phyloP scores from a whole-genome alignment of 1,284 basidiomycete species.

The Irpex lacteus region DNA sequence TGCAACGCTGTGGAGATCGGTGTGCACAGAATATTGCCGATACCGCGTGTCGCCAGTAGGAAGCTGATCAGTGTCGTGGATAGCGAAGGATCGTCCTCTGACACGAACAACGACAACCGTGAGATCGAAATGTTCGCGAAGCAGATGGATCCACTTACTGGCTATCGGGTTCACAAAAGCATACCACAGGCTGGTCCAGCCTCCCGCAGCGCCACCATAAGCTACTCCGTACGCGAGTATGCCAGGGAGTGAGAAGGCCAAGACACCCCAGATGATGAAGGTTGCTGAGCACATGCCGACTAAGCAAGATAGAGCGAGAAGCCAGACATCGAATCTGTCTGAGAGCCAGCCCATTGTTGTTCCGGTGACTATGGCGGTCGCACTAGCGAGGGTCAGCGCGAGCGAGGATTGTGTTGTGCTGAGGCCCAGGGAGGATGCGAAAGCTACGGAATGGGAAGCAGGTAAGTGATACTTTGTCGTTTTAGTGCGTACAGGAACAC shows the following conservation, averaged over 20 bases:
- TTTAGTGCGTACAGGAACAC: no score
- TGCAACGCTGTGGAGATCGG: constrained; percentile 36
- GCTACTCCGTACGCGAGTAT: constrained; percentile 32
- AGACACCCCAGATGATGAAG: constrained; percentile 39
- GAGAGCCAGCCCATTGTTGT: constrained; percentile 34
- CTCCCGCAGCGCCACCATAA: constrained; percentile 35
- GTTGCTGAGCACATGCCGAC: constrained; percentile 29
- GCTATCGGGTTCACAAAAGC: constrained; percentile 31
- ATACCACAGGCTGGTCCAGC: constrained; percentile 36
- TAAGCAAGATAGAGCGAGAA: constrained; percentile 30
- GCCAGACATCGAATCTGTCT: constrained; percentile 35
- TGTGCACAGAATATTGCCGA: constrained; percentile 41
- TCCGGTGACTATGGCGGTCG: constrained; percentile 30
- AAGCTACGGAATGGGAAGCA: no score
- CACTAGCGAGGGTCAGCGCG: constrained; percentile 17
- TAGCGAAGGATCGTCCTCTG: constrained; percentile 35
- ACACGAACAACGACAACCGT: background rate
- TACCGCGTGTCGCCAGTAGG: constrained; percentile 34
- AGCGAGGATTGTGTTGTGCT: constrained; percentile 11
- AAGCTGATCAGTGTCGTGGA: constrained; percentile 36
- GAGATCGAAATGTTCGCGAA: background rate
- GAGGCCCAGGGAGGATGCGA: no score
- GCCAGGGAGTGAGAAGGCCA: constrained; percentile 32
- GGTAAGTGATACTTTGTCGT: no score
- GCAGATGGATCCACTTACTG: constrained; percentile 19